Evolutionary conservation across 805 yeast species (phyloP), one percentile per base, ranked within the genome.

Genomic region (Candida silvatica): DNA sequence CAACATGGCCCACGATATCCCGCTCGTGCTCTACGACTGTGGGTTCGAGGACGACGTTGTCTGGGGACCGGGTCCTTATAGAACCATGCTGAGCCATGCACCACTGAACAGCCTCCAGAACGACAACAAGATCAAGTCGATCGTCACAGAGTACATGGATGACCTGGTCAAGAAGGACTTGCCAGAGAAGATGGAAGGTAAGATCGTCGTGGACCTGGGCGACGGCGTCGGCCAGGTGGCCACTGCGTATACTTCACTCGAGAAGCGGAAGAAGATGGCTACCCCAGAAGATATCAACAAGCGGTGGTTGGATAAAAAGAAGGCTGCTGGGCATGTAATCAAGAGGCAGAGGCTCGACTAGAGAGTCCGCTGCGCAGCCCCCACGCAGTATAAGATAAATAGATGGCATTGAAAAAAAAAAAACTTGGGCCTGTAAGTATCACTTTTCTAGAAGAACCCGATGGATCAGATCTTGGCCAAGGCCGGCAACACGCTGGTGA

Each of bases 1-100:
- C 51, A 87, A 77, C 28, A 84, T 90, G 84, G 97, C 95, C 0
- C 72, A 80, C 50, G 97, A 90, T 44, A 61, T 80, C 5, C 98
- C 98, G 1, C 63, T 92, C 45, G 78, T 90, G 3, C 60, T 92
- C 27, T 87, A 80, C 52, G 94, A 90, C 50, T 90, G 97, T 56
- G 73, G 70, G 11, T 92, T 73, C 51, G 74, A 76, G 6, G 58
- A 51, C 4, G 22, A 30, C 1, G 66, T 87, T 59, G 78, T 75
- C 42, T 90, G 95, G 95, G 50, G 49, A n/a, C 42, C 52, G 4
- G 49, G 47, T 1, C 41, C 51, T 2, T 40, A 51, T 2, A 66
- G 65, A 37, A 46, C 64, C 8, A 49, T 59, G 15, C 64, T 63
- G 36, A 67, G 70, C 18, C 57, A 64, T n/a, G 51, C 59, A 11